These are phyloP conservation scores for Stephanodiscus triporus DNA, from an alignment of 108 stramenopile genomes.

Conservation along the genomic window DNA sequence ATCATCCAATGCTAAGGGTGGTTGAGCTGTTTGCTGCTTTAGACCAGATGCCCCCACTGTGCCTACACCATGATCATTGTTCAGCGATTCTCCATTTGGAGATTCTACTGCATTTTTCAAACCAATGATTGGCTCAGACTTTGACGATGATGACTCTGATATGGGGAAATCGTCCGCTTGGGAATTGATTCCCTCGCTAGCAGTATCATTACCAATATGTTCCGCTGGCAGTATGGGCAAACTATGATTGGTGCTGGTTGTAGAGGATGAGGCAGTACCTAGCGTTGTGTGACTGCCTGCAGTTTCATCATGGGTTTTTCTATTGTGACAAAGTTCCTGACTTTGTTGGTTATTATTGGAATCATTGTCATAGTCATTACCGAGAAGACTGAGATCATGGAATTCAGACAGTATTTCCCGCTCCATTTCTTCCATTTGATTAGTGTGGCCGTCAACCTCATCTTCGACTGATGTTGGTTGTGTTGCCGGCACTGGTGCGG, in stretches of 20 bases:
- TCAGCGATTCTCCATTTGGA: not conserved
- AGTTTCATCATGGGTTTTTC: conserved; percentile 1
- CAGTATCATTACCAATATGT: not conserved
- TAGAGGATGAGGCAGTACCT: conserved; percentile 11
- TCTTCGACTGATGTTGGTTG: not conserved
- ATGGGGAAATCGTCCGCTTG: not conserved
- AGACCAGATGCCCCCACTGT: not conserved
- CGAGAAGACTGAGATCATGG: conserved; percentile 41
- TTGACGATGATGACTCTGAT: conserved; percentile 1
- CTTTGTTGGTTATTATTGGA: conserved; percentile 3
- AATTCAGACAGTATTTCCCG: conserved; percentile 38
- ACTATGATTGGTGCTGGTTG: not conserved
- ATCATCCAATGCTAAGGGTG: not conserved
- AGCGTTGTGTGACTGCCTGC: conserved; percentile 1
- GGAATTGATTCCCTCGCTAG: not conserved
- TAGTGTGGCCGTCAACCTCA: conserved; percentile 24
- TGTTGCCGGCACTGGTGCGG: conserved; percentile 6
- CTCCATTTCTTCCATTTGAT: conserved; percentile 33
- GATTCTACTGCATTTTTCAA: not conserved
- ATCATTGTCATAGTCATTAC: not conserved
- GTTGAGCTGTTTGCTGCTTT: conserved; percentile 2
- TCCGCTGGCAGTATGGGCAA: not conserved
- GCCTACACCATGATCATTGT: not conserved
- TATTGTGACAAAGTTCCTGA: not conserved
- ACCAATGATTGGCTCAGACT: conserved; percentile 6